Evolutionary conservation across 768 basidiomycete genomes (phyloP).

Genomic region (Boletus rex-veris): DNA sequence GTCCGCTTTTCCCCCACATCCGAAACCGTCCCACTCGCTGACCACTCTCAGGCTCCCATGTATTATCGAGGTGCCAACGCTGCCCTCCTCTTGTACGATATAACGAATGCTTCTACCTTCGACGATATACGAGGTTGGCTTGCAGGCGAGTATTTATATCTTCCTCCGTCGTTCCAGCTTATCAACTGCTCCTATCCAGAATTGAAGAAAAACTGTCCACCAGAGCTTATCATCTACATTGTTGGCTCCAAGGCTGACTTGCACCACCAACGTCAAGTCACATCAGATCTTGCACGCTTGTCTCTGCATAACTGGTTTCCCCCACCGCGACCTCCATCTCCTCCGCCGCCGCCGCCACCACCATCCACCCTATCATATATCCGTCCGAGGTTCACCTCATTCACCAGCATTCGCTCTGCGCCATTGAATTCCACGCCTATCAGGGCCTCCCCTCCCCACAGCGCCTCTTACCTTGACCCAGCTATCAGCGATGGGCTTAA

Average conservation of each 20-base stretch:
- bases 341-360: slow-evolving; percentile 54
- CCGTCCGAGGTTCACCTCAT: slow-evolving; percentile 34
- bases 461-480: slow-evolving; percentile 62
- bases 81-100: slow-evolving; percentile 92
- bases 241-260: slow-evolving; percentile 93
- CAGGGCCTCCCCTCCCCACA: slow-evolving; percentile 51
- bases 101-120: slow-evolving; percentile 85
- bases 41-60: slow-evolving; percentile 72
- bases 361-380: slow-evolving; percentile 38
- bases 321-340: slow-evolving; percentile 66
- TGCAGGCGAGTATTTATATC: slow-evolving; percentile 54
- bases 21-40: slow-evolving; percentile 15
- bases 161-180: background rate
- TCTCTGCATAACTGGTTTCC: slow-evolving; percentile 87
- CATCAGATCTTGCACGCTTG: slow-evolving; percentile 77
- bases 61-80: slow-evolving; percentile 96
- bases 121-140: slow-evolving; percentile 91
- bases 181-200: slow-evolving; percentile 42
- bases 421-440: slow-evolving; percentile 44
- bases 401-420: slow-evolving; percentile 58
- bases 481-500: slow-evolving; percentile 51
- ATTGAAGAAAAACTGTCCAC: slow-evolving; percentile 84
- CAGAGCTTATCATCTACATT: slow-evolving; percentile 90
- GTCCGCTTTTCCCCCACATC: slow-evolving; percentile 38
- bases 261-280: slow-evolving; percentile 65